These are phyloP conservation scores for Artemisia argyi DNA, from an alignment of 129 eudicot species.

Conservation along the genomic window DNA sequence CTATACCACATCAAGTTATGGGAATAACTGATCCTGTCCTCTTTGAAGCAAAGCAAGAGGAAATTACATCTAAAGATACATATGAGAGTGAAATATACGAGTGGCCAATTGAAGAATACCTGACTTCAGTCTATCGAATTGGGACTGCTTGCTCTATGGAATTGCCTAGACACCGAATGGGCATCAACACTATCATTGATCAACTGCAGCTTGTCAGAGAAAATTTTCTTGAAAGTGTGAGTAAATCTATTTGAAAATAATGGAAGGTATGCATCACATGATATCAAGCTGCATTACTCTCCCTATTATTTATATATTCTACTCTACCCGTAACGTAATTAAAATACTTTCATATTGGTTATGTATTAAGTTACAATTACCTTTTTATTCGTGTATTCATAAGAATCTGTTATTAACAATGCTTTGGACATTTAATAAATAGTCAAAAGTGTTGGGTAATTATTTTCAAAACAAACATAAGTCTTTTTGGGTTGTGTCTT, in stretches of 20 bases:
- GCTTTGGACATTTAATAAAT: too few species aligned
- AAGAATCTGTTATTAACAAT: too few species aligned
- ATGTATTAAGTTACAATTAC: too few species aligned
- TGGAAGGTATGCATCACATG: not conserved
- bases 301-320: too few species aligned
- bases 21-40: constrained; percentile 22
- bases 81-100: not conserved
- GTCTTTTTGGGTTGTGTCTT: too few species aligned
- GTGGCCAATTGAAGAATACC: not conserved
- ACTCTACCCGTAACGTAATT: too few species aligned
- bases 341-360: too few species aligned
- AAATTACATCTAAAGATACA: not conserved
- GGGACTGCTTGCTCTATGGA: constrained; percentile 30
- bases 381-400: too few species aligned
- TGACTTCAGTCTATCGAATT: constrained; percentile 3
- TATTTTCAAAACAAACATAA: too few species aligned
- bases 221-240: not conserved
- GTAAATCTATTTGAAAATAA: constrained; percentile 10
- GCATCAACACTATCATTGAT: constrained; percentile 6
- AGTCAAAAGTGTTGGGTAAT: too few species aligned
- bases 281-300: not conserved
- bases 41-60: not conserved
- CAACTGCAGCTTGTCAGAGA: constrained; percentile 13
- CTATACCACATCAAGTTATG: constrained; percentile 9
- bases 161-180: constrained; percentile 12